These are phyloP conservation scores for Polyporus tsugae DNA, from an alignment of 1,284 basidiomycete genomes.

Conservation along the genomic window DNA sequence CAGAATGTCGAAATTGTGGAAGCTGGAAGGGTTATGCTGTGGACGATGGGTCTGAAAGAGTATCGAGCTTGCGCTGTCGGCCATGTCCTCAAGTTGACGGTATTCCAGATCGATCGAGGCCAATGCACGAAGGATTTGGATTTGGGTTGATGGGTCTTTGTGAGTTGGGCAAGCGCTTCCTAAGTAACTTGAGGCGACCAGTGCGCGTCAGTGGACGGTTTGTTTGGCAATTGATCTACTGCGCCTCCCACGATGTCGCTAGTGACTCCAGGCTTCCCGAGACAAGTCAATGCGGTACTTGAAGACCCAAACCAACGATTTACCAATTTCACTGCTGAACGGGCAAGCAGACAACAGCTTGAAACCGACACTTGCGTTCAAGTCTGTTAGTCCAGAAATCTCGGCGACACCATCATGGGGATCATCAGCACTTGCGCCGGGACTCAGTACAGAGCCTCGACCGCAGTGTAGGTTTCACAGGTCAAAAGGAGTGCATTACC, in stretches of 20 bases:
- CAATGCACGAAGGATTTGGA: background rate
- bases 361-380: no score
- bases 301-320: no score
- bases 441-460: no score
- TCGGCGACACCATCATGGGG: no score
- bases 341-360: no score
- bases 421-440: no score
- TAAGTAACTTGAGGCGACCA: background rate
- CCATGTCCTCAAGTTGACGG: background rate
- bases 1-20: constrained; percentile 3
- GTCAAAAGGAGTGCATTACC: no score
- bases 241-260: background rate
- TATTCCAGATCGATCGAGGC: background rate
- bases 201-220: background rate
- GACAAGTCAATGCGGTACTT: no score
- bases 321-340: no score
- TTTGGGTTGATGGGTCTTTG: background rate
- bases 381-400: no score
- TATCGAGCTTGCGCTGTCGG: background rate
- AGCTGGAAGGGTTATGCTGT: background rate
- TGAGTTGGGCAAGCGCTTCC: background rate
- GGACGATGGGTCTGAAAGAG: background rate
- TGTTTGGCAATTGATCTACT: background rate
- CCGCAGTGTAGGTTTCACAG: no score
- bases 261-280: no score